Base-by-base conservation (phyloP, 306 rosid species). In the Fragaria nilgerrensis region DNA sequence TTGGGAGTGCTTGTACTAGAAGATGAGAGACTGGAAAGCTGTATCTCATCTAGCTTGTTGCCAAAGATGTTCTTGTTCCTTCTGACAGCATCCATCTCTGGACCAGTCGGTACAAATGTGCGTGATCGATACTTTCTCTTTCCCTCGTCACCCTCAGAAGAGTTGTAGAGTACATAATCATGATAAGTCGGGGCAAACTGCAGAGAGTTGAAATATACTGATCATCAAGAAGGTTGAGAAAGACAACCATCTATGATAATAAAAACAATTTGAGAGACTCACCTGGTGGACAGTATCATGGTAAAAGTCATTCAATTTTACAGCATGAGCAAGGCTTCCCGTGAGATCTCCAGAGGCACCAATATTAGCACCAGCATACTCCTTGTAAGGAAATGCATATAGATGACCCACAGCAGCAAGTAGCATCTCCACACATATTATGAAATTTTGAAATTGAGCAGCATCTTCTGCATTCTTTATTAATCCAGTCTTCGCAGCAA, bases 141-240 rank as follows among this genome's bases (percentile, higher is more conserved):
- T 73, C 96, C 98, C 82, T 92, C 97, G 29, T 92, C 99, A 17
- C 97, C 91, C 75, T 92, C 99, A n/a, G 86, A 84, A 82, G 87
- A 95, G 81, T 88, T 96, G 80, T 96, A 96, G 65, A 96, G 98
- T 50, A 96, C 99, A 80, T 96, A 96, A 82, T 96, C 99, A 78
- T 96, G 99, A 80, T 96, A 96, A 8, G 98, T 96, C 43, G 99
- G 99, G 74, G 99, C 98, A 77, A 96, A 96, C 99, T 96, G 92
- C 88, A 36, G 59, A 63, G 64, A 63, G 66, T 73, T 45, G 6
- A 43, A 15, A 52, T 12, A 63, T 22, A 63, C 22, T 3, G 52
- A 48, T 45, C 52, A 65, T 86, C 63, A 68, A 77, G 58, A 67
- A 78, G 77, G 70, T 61, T 74, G 43, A 15, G 9, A 39, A 71